Conservation (phyloP, 768 basidiomycete genomes). For the Panellus pusillus region DNA sequence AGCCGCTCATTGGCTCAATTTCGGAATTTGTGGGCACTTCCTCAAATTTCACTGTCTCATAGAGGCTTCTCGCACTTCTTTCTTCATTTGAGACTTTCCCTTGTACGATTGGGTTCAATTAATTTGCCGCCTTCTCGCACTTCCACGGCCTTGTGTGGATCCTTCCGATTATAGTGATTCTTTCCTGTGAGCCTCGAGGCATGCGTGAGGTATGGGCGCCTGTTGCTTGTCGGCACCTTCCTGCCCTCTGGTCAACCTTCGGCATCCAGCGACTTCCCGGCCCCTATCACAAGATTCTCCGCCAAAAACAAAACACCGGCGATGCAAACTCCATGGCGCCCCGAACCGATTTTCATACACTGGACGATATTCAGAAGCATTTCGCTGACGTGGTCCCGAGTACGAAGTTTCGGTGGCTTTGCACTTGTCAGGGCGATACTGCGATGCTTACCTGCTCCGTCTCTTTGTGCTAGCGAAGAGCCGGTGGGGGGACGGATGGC, state of each 20-base stretch:
- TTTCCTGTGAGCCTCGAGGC: background rate
- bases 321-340: too few species aligned
- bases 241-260: too few species aligned
- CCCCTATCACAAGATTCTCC: too few species aligned
- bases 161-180: background rate
- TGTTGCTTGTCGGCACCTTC: too few species aligned
- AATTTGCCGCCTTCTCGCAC: background rate
- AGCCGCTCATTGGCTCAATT: constrained; percentile 43
- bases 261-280: too few species aligned
- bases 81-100: constrained; percentile 3
- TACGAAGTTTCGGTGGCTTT: constrained; percentile 45
- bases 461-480: constrained; percentile 11
- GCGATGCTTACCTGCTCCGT: constrained; percentile 6
- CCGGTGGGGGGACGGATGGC: constrained; percentile 54
- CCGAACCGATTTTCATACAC: too few species aligned
- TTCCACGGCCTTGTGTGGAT: background rate
- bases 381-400: constrained; percentile 45
- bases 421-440: background rate
- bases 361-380: constrained; percentile 34
- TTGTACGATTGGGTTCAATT: constrained; percentile 6
- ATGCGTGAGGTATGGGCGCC: too few species aligned
- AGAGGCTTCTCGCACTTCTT: background rate
- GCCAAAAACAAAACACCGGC: too few species aligned
- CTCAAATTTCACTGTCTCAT: constrained; percentile 42
- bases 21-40: constrained; percentile 43